Conservation (phyloP, 805 yeast species). For the Saccharomycopsis selenospora region DNA sequence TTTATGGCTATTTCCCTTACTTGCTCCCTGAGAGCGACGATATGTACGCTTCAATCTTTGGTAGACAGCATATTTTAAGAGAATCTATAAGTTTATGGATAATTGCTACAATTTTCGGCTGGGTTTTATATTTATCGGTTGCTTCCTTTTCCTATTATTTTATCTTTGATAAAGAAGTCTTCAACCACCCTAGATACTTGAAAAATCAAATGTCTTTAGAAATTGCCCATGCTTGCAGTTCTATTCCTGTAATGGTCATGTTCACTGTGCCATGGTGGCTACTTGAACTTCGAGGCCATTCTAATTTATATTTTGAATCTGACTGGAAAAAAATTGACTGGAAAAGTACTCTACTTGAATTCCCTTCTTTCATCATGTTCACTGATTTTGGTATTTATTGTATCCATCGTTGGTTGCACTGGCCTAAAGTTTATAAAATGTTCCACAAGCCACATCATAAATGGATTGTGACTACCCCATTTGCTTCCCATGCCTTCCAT, state of each 20-base stretch:
- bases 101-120: slow-evolving; percentile 75
- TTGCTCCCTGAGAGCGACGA: slow-evolving; percentile 49
- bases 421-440: slow-evolving; percentile 79
- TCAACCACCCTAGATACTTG: slow-evolving; percentile 92
- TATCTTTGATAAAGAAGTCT: slow-evolving; percentile 80
- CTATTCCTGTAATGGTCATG: slow-evolving; percentile 85
- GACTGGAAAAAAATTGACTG: slow-evolving; percentile 61
- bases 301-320: slow-evolving; percentile 64
- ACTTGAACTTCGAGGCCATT: slow-evolving; percentile 75
- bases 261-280: slow-evolving; percentile 89
- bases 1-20: slow-evolving; percentile 56
- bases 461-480: slow-evolving; percentile 98
- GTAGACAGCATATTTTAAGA: slow-evolving; percentile 67
- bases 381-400: slow-evolving; percentile 91
- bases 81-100: slow-evolving; percentile 60
- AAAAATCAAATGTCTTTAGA: slow-evolving; percentile 89
- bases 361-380: slow-evolving; percentile 77
- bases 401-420: slow-evolving; percentile 89
- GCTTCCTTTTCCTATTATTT: slow-evolving; percentile 73
- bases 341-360: slow-evolving; percentile 55
- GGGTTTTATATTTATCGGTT: slow-evolving; percentile 66
- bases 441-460: slow-evolving; percentile 98
- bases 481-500: slow-evolving; percentile 97
- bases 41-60: slow-evolving; percentile 59
- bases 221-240: slow-evolving; percentile 64